phyloP scores from a whole-genome alignment of 257 asterid species.

The Misopates orontium region DNA sequence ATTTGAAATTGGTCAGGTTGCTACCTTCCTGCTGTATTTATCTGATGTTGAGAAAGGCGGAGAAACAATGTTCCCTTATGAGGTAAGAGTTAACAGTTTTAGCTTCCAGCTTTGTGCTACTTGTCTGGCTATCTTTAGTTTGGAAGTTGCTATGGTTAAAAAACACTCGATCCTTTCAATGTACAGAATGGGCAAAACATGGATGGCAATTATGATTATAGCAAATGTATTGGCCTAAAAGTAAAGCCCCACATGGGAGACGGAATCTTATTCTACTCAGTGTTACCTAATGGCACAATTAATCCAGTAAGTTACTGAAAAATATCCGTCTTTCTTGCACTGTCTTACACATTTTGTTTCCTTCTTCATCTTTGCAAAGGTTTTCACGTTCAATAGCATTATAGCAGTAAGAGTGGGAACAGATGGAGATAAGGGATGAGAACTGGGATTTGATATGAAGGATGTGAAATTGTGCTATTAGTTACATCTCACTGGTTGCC shows the following conservation, averaged over 20 bases:
- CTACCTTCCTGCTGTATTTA: slow-evolving; percentile 79
- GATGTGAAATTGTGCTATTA: too few species aligned
- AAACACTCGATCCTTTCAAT: neutral
- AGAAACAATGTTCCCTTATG: slow-evolving; percentile 92
- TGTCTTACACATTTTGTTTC: neutral
- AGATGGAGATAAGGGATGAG: too few species aligned
- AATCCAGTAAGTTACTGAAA: slow-evolving; percentile 43
- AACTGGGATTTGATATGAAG: too few species aligned
- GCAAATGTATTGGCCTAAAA: slow-evolving; percentile 70
- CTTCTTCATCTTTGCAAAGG: neutral
- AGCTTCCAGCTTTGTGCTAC: too few species aligned
- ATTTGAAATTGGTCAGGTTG: slow-evolving; percentile 42
- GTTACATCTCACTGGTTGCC: too few species aligned
- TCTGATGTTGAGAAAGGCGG: slow-evolving; percentile 95
- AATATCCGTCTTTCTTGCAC: neutral
- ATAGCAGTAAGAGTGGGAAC: neutral
- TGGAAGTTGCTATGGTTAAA: neutral
- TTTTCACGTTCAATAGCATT: neutral
- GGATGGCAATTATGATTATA: slow-evolving; percentile 53
- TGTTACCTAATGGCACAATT: slow-evolving; percentile 71
- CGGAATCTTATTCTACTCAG: slow-evolving; percentile 83
- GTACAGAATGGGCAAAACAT: slow-evolving; percentile 63
- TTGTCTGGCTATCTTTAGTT: too few species aligned
- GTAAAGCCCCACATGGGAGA: slow-evolving; percentile 88
- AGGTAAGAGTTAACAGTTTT: slow-evolving; percentile 44